These are phyloP conservation scores for Haemoproteus tartakovskyi DNA, from an alignment of 169 alveolate species.

Conservation along the genomic window DNA sequence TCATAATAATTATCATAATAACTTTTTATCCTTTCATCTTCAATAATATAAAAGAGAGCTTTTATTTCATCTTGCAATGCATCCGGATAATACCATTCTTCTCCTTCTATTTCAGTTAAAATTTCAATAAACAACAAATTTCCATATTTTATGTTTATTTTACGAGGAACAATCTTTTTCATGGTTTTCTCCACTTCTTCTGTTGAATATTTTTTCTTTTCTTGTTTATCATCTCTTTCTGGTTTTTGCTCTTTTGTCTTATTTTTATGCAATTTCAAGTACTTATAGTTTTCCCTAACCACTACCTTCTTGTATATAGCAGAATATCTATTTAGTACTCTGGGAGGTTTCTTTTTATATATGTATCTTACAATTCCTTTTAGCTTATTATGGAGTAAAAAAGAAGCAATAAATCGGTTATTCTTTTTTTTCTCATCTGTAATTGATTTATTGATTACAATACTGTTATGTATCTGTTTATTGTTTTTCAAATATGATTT, in stretches of 20 bases:
- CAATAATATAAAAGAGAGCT: conserved; percentile 25
- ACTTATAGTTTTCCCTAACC: no score
- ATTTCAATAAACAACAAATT: conserved; percentile 37
- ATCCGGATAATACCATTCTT: conserved; percentile 10
- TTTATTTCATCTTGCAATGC: conserved; percentile 29
- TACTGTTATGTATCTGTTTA: not conserved
- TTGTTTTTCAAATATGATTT: not conserved
- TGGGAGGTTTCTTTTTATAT: conserved; percentile 31
- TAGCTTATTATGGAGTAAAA: conserved; percentile 13
- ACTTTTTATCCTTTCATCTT: conserved; percentile 45
- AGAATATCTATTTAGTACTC: conserved; percentile 14
- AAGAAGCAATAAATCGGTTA: conserved; percentile 42
- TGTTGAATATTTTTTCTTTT: not conserved
- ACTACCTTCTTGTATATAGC: conserved; percentile 11
- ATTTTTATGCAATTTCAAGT: no score
- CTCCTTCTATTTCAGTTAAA: conserved; percentile 24
- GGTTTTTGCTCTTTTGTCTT: not conserved
- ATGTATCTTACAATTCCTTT: conserved; percentile 30
- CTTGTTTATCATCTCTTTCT: not conserved
- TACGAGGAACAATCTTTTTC: no score
- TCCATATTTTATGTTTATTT: conserved; percentile 49
- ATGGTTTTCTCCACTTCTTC: conserved; percentile 5
- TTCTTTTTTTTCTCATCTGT: conserved; percentile 2
- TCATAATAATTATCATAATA: conserved; percentile 17
- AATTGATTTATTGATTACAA: not conserved